These are phyloP conservation scores for Fusarium continuum DNA, from an alignment of 2,329 filamentous ascomycete genomes.

Conservation along the genomic window DNA sequence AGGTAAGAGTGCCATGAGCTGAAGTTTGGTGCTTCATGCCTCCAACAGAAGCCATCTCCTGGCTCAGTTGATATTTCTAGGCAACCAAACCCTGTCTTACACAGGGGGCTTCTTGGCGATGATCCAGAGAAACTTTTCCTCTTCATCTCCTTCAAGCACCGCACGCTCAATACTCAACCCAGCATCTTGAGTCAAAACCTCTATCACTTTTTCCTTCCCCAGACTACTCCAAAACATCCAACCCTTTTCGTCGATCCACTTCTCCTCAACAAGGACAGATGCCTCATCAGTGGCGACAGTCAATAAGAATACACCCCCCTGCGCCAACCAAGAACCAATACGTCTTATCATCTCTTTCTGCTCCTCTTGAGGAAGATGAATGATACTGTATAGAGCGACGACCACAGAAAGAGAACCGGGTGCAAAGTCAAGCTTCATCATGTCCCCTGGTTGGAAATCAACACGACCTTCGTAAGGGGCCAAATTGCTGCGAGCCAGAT, in stretches of 20 bases:
- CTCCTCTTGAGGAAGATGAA: slow-evolving; percentile 16
- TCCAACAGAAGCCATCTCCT: no score
- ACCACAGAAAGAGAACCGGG: slow-evolving; percentile 1
- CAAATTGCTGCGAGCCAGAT: slow-evolving; percentile 1
- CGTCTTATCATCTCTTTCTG: slow-evolving; percentile 7
- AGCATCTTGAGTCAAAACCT: not conserved
- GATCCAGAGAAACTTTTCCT: slow-evolving; percentile 3
- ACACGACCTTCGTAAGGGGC: not conserved
- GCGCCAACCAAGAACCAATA: slow-evolving; percentile 6
- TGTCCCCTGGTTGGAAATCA: not conserved
- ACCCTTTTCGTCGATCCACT: slow-evolving; percentile 7
- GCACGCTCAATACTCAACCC: not conserved
- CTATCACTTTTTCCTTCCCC: not conserved
- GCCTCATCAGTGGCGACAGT: slow-evolving; percentile 5
- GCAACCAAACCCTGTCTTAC: no score
- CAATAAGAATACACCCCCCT: slow-evolving; percentile 1
- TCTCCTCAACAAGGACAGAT: not conserved
- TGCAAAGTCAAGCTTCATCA: slow-evolving; percentile 15
- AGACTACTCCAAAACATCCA: slow-evolving; percentile 32
- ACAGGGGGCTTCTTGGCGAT: slow-evolving; percentile 2
- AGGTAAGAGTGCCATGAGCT: no score
- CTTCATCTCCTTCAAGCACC: not conserved
- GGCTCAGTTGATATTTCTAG: no score
- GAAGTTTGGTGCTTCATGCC: no score
- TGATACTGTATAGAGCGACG: slow-evolving; percentile 19